Conservation (phyloP, 768 basidiomycete genomes). For the Harrya chromipes region DNA sequence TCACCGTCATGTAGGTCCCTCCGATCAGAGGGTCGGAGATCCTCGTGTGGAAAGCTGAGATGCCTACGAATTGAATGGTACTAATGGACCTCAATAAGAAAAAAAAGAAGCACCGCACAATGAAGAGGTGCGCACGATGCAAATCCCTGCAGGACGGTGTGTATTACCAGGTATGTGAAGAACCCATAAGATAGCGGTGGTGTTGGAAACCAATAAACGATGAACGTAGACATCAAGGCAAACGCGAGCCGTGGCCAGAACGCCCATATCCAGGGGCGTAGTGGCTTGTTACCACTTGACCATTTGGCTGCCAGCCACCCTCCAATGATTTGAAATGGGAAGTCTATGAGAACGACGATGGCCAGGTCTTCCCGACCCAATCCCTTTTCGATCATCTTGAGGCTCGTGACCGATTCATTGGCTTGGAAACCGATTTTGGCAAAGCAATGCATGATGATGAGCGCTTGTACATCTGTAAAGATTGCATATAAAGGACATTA, state of each 20-base stretch:
- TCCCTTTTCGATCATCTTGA: slow-evolving; percentile 97
- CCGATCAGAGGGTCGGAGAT: slow-evolving; percentile 96
- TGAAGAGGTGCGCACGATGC: slow-evolving; percentile 57
- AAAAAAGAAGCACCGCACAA: neutral
- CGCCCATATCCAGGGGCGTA: slow-evolving; percentile 86
- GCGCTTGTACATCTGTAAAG: slow-evolving; percentile 78
- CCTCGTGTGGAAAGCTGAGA: slow-evolving; percentile 97
- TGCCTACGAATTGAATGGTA: slow-evolving; percentile 98
- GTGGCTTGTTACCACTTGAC: slow-evolving; percentile 75
- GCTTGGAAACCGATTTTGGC: slow-evolving; percentile 95
- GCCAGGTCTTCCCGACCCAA: slow-evolving; percentile 94
- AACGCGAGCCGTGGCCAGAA: slow-evolving; percentile 87
- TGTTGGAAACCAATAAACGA: slow-evolving; percentile 83
- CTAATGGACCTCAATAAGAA: slow-evolving; percentile 38
- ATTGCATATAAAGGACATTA: neutral
- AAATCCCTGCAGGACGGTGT: slow-evolving; percentile 83
- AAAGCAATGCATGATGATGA: slow-evolving; percentile 83
- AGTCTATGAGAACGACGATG: slow-evolving; percentile 93
- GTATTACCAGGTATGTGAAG: slow-evolving; percentile 75
- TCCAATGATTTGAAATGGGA: slow-evolving; percentile 94
- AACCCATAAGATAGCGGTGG: slow-evolving; percentile 72
- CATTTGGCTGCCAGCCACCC: slow-evolving; percentile 94
- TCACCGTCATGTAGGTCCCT: slow-evolving; percentile 99
- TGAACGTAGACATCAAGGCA: slow-evolving; percentile 64
- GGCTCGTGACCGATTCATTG: slow-evolving; percentile 84